Evolutionary conservation across 2,329 filamentous ascomycete species (phyloP).

Genomic region (Blastomyces parvus): DNA sequence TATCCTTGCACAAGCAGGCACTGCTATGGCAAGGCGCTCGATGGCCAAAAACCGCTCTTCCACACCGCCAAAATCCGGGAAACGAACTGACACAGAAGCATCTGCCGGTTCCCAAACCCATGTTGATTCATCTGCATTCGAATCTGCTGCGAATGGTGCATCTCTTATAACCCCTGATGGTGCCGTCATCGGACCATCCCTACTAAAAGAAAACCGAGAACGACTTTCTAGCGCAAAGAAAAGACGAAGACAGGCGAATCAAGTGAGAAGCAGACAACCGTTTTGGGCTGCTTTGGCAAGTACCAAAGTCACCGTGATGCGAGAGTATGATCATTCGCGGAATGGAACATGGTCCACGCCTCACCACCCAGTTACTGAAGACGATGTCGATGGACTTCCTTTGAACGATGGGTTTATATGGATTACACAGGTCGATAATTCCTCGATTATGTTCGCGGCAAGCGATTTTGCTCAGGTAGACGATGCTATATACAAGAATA

Average conservation of each 20-base stretch:
- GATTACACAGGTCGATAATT: constrained; percentile 40
- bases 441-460: constrained; percentile 40
- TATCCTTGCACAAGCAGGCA: constrained; percentile 41
- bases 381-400: constrained; percentile 34
- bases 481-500: constrained; percentile 17
- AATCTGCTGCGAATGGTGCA: constrained; percentile 31
- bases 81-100: constrained; percentile 38
- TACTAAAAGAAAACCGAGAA: constrained; percentile 46
- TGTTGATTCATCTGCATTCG: constrained; percentile 35
- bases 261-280: constrained; percentile 81
- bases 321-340: constrained; percentile 74
- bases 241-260: constrained; percentile 80
- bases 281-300: constrained; percentile 91
- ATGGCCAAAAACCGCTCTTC: constrained; percentile 39
- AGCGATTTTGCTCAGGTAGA: constrained; percentile 30
- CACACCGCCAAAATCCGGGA: constrained; percentile 32
- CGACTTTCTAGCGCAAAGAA: constrained; percentile 61
- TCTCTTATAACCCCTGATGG: constrained; percentile 34
- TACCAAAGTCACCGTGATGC: constrained; percentile 92
- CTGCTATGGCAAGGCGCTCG: constrained; percentile 39
- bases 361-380: constrained; percentile 31
- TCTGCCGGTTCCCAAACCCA: constrained; percentile 36
- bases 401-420: constrained; percentile 38
- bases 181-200: constrained; percentile 41
- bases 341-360: constrained; percentile 20